These are phyloP conservation scores for Striga asiatica DNA, from an alignment of 257 asterid species.

Conservation along the genomic window DNA sequence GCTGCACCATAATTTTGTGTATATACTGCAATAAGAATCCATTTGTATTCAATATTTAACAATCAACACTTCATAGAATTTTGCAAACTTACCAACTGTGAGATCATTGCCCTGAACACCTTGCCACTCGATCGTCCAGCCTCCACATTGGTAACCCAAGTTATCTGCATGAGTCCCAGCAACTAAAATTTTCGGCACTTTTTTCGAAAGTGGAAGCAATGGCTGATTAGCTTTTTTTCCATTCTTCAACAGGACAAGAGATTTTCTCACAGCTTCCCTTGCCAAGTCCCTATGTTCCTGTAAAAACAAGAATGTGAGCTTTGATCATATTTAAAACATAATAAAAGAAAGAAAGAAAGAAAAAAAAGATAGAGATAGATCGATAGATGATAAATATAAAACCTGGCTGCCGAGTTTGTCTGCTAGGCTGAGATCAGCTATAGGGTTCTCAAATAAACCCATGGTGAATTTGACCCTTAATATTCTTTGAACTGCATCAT, in stretches of 20 bases:
- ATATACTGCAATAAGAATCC: too few relatives aligned
- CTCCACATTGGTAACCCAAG: slow-evolving; percentile 87
- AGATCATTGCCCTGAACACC: slow-evolving; percentile 62
- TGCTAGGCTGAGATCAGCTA: slow-evolving; percentile 45
- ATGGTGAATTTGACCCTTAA: slow-evolving; percentile 51
- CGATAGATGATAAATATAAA: too few relatives aligned
- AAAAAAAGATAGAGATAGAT: neutral
- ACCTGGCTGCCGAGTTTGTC: slow-evolving; percentile 44
- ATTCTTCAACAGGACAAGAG: slow-evolving; percentile 76
- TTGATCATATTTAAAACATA: neutral
- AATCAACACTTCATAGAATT: neutral
- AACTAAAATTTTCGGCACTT: slow-evolving; percentile 50
- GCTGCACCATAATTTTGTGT: too few relatives aligned
- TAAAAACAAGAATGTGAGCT: neutral
- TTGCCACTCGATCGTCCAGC: slow-evolving; percentile 93
- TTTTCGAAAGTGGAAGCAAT: slow-evolving; percentile 78
- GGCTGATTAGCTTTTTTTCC: slow-evolving; percentile 34
- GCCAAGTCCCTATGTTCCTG: slow-evolving; percentile 89
- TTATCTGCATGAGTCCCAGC: slow-evolving; percentile 81
- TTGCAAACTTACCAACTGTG: slow-evolving; percentile 39
- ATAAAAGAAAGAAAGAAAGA: neutral
- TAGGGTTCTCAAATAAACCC: slow-evolving; percentile 43
- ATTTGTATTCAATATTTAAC: too few relatives aligned
- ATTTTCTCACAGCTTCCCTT: slow-evolving; percentile 85
- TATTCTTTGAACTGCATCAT: slow-evolving; percentile 51